Percentiles rank a stretch among this genome's conserved stretches.
phyloP scores from a whole-genome alignment of 768 basidiomycete species.

The Cyclocybe aegerita region DNA sequence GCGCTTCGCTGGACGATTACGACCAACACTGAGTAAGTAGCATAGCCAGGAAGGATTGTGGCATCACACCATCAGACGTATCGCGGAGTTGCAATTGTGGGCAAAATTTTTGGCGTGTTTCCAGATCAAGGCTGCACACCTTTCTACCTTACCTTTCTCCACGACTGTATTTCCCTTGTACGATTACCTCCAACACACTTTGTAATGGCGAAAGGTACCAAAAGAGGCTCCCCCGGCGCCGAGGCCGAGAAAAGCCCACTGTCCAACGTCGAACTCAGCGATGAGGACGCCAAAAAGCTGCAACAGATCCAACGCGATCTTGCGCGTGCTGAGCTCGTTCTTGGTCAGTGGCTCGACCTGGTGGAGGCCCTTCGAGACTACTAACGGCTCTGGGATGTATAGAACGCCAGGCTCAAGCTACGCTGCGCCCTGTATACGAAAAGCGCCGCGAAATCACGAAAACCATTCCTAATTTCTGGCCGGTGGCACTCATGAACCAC shows the following conservation, averaged over 20 bases:
- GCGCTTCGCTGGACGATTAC: too few species aligned
- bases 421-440: slow-evolving; percentile 61
- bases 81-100: not conserved
- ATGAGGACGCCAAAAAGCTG: slow-evolving; percentile 72
- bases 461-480: slow-evolving; percentile 79
- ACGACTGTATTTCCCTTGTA: slow-evolving; percentile 4
- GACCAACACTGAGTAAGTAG: too few species aligned
- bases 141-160: slow-evolving; percentile 6
- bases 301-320: slow-evolving; percentile 65
- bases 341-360: slow-evolving; percentile 50
- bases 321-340: slow-evolving; percentile 65
- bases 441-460: slow-evolving; percentile 68
- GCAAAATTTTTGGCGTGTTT: slow-evolving; percentile 1
- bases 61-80: not conserved
- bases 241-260: slow-evolving; percentile 73
- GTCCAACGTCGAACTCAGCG: slow-evolving; percentile 63
- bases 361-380: slow-evolving; percentile 2
- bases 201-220: slow-evolving; percentile 51
- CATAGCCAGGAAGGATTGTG: too few species aligned
- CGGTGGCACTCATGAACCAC: slow-evolving; percentile 81
- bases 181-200: slow-evolving; percentile 8
- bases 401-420: slow-evolving; percentile 67
- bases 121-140: slow-evolving; percentile 2
- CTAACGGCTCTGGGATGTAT: slow-evolving; percentile 7
- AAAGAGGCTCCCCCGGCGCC: slow-evolving; percentile 80